phyloP scores from a whole-genome alignment of 2,329 filamentous ascomycete species.

The Clonostachys byssicola region DNA sequence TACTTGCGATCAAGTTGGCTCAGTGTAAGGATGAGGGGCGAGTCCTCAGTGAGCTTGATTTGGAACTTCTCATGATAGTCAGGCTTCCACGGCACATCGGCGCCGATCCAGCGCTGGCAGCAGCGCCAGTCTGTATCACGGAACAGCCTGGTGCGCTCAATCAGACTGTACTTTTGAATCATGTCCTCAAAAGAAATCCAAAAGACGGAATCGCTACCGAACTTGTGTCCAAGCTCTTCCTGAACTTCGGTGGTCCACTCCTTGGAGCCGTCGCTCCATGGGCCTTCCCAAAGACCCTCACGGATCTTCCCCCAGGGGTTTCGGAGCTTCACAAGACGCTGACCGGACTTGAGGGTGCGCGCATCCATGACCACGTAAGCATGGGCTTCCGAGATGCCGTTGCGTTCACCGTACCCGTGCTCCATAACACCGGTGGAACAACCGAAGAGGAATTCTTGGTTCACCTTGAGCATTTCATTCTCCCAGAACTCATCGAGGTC shows the following conservation, averaged over 20 bases:
- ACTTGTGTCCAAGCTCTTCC: slow-evolving; percentile 52
- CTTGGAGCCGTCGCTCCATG: slow-evolving; percentile 56
- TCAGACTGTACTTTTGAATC: slow-evolving; percentile 56
- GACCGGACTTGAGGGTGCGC: slow-evolving; percentile 42
- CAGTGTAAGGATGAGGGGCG: slow-evolving; percentile 54
- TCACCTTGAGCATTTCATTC: slow-evolving; percentile 75
- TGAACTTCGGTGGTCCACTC: slow-evolving; percentile 58
- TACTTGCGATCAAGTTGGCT: slow-evolving; percentile 60
- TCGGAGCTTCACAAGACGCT: slow-evolving; percentile 52
- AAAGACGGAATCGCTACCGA: slow-evolving; percentile 59
- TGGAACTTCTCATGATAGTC: slow-evolving; percentile 60
- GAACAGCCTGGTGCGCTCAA: slow-evolving; percentile 61
- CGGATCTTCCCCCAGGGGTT: slow-evolving; percentile 58
- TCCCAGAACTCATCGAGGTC: slow-evolving; percentile 82
- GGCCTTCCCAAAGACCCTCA: slow-evolving; percentile 55
- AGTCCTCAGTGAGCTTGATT: slow-evolving; percentile 49
- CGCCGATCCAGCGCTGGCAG: slow-evolving; percentile 56
- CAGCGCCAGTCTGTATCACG: slow-evolving; percentile 52
- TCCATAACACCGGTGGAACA: slow-evolving; percentile 62
- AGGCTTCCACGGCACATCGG: slow-evolving; percentile 58
- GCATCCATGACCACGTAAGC: slow-evolving; percentile 60
- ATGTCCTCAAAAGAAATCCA: slow-evolving; percentile 62
- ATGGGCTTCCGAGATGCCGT: slow-evolving; percentile 54
- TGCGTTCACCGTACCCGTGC: slow-evolving; percentile 55
- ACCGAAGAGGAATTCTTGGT: slow-evolving; percentile 76